A percentile compares a stretch with the other conserved stretches of the same genome.
These are phyloP conservation scores for Podospora bellae-mahoneyi DNA, from an alignment of 495 filamentous ascomycete species.

Conservation along the genomic window DNA sequence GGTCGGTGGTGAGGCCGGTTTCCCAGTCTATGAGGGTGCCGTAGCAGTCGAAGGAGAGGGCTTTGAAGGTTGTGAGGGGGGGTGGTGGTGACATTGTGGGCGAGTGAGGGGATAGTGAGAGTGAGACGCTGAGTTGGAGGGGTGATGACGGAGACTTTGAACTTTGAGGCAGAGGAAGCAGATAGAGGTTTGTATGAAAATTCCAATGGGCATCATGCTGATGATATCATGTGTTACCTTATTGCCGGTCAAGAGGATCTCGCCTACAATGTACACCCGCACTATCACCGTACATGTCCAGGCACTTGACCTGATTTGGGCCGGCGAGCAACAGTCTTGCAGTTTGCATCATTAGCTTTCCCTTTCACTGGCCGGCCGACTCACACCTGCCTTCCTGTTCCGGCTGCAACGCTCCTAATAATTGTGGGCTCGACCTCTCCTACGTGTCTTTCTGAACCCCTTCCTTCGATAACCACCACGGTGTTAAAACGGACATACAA, in stretches of 20 bases:
- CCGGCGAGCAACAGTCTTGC: not conserved
- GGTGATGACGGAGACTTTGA: no score
- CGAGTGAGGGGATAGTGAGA: not conserved
- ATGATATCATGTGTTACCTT: not conserved
- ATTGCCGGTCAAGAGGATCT: not conserved
- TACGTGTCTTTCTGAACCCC: not conserved
- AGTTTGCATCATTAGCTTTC: not conserved
- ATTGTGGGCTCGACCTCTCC: not conserved
- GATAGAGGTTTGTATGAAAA: not conserved
- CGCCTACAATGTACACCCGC: not conserved
- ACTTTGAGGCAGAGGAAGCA: no score
- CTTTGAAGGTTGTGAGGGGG: slow-evolving; percentile 33
- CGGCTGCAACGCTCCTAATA: not conserved
- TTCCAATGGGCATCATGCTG: not conserved
- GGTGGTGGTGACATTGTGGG: slow-evolving; percentile 9
- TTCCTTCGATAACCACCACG: not conserved
- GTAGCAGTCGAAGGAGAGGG: slow-evolving; percentile 78
- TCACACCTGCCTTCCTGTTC: not conserved
- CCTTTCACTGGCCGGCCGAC: not conserved
- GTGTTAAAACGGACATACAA: not conserved
- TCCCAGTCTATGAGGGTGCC: slow-evolving; percentile 83
- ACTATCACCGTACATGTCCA: not conserved
- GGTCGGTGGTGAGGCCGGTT: slow-evolving; percentile 31
- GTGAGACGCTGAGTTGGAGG: not conserved
- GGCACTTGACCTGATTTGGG: not conserved